phyloP scores from a whole-genome alignment of 208 protist genomes.

The Histomonas meleagridis region DNA sequence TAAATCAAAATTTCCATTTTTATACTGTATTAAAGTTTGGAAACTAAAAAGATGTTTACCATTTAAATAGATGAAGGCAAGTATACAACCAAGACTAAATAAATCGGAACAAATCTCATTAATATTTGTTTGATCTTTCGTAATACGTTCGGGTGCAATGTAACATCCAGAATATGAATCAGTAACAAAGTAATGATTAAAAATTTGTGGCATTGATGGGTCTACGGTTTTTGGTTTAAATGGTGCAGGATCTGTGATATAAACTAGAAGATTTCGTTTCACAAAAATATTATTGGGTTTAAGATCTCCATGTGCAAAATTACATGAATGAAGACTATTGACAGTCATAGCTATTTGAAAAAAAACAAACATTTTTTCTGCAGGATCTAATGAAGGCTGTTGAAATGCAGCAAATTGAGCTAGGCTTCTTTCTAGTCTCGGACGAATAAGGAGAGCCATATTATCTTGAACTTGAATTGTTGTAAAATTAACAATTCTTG shows the following conservation, averaged over 20 bases:
- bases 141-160: neutral
- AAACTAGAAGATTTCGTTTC: neutral
- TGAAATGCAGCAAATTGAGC: neutral
- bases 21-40: neutral
- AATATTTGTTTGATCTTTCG: neutral
- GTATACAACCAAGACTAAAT: neutral
- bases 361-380: neutral
- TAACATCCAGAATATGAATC: neutral
- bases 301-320: neutral
- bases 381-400: neutral
- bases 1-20: too few relatives aligned
- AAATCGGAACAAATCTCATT: neutral
- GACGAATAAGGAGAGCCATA: neutral
- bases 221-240: neutral
- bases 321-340: neutral
- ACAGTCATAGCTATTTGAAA: neutral
- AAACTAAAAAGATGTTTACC: neutral
- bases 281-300: constrained; percentile 22
- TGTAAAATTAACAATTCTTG: neutral
- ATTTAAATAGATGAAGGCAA: neutral
- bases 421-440: neutral
- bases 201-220: neutral
- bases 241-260: neutral
- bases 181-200: neutral
- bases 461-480: neutral